Percentiles rank a stretch among this genome's conserved stretches.
phyloP scores from a whole-genome alignment of 441 rosid species.

The Breynia disticha region DNA sequence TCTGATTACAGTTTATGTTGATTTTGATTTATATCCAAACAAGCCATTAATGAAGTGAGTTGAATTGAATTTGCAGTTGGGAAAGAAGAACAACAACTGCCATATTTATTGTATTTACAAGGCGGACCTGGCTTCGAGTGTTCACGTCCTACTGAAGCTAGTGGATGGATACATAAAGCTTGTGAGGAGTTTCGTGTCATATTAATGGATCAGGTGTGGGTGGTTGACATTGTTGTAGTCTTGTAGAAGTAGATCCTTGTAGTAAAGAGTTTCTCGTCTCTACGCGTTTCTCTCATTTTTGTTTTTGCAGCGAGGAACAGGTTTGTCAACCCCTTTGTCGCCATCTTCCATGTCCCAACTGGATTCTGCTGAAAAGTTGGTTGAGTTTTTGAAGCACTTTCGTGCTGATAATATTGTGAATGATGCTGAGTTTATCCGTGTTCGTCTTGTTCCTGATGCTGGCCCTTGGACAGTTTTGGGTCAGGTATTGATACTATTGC shows the following conservation, averaged over 20 bases:
- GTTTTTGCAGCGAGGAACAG: slow-evolving; percentile 87
- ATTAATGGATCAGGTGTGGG: slow-evolving; percentile 77
- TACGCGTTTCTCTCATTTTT: slow-evolving; percentile 5
- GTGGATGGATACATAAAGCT: slow-evolving; percentile 78
- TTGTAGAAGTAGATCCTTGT: too few relatives aligned
- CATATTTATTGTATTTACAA: slow-evolving; percentile 68
- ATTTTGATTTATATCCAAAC: too few relatives aligned
- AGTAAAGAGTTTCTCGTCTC: slow-evolving; percentile 1
- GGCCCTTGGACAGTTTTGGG: slow-evolving; percentile 82
- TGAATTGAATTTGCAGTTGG: slow-evolving; percentile 36
- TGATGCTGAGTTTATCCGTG: slow-evolving; percentile 79
- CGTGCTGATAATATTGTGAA: slow-evolving; percentile 81
- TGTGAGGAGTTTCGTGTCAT: slow-evolving; percentile 84
- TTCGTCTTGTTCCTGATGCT: slow-evolving; percentile 67
- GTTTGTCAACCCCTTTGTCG: slow-evolving; percentile 74
- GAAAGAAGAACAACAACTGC: slow-evolving; percentile 66
- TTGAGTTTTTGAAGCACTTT: slow-evolving; percentile 59
- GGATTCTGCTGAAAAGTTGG: slow-evolving; percentile 45
- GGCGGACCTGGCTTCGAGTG: slow-evolving; percentile 96
- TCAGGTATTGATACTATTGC: slow-evolving; percentile 44
- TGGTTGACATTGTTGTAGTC: slow-evolving; percentile 5
- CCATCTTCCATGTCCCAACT: slow-evolving; percentile 76
- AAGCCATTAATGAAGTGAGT: too few relatives aligned
- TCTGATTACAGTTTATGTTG: too few relatives aligned
- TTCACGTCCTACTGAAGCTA: slow-evolving; percentile 64